phyloP scores from a whole-genome alignment of 2,329 filamentous ascomycete genomes.

The Neonectria ditissima region DNA sequence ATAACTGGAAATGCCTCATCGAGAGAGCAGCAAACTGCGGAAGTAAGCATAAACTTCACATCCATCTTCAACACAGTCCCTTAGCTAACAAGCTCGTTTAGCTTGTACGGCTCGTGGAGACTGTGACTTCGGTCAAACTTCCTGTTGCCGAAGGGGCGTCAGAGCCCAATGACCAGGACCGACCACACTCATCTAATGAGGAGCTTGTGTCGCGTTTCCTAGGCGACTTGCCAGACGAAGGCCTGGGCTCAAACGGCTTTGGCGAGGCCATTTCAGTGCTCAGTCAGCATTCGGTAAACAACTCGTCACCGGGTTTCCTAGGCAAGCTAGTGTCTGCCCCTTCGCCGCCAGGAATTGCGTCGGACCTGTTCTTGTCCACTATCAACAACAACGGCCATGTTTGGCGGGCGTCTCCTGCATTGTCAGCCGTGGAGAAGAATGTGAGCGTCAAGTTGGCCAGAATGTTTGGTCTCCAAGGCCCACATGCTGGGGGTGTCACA shows the following conservation, averaged over 20 bases:
- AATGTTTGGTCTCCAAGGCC: background rate
- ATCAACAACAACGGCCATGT: conserved; percentile 1
- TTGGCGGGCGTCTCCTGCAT: background rate
- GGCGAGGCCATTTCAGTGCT: background rate
- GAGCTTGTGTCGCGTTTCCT: background rate
- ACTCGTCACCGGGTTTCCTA: background rate
- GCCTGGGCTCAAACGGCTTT: background rate
- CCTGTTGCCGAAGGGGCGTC: background rate
- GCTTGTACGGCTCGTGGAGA: background rate
- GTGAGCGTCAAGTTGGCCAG: conserved; percentile 1
- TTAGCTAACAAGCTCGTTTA: background rate
- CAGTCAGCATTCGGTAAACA: conserved; percentile 1
- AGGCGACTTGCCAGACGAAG: background rate
- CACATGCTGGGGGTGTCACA: background rate
- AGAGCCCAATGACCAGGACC: conserved; percentile 1
- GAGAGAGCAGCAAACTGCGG: background rate
- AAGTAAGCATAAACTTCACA: background rate
- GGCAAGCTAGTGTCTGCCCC: conserved; percentile 1
- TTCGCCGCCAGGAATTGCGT: conserved; percentile 1
- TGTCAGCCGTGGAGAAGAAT: conserved; percentile 1
- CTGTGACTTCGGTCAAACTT: background rate
- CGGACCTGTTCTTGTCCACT: conserved; percentile 1
- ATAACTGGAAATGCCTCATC: background rate
- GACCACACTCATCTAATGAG: conserved; percentile 1
- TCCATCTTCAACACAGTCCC: background rate